These are phyloP conservation scores for Penicillium sp. DNA, from an alignment of 2,329 filamentous ascomycete genomes.

Conservation along the genomic window DNA sequence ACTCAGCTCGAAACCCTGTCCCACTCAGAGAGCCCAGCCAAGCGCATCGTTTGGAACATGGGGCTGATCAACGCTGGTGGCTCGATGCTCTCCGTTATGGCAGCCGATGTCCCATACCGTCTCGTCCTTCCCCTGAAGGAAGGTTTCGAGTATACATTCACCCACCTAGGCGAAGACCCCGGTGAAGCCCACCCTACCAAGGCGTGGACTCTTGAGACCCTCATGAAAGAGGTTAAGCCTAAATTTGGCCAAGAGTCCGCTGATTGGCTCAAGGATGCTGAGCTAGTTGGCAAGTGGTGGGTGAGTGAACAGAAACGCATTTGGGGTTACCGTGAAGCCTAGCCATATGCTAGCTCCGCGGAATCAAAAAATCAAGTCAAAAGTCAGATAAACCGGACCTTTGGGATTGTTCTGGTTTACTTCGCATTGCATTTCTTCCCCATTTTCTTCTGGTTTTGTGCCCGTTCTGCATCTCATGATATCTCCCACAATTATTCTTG, in stretches of 20 bases:
- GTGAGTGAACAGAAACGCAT: conserved; percentile 30
- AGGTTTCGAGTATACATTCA: conserved; percentile 52
- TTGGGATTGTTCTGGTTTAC: neutral
- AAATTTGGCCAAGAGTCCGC: conserved; percentile 32
- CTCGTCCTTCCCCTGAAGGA: conserved; percentile 74
- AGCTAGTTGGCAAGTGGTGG: conserved; percentile 40
- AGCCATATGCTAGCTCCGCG: neutral
- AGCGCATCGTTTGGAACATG: conserved; percentile 34
- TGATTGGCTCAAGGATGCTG: conserved; percentile 38
- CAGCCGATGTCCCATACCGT: conserved; percentile 71
- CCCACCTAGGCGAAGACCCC: conserved; percentile 34
- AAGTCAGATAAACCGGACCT: neutral
- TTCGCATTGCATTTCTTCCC: neutral
- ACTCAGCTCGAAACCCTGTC: neutral
- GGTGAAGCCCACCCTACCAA: conserved; percentile 33
- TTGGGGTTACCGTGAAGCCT: conserved; percentile 28
- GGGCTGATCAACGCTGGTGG: conserved; percentile 36
- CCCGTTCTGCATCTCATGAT: conserved; percentile 7
- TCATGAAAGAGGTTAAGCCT: conserved; percentile 24
- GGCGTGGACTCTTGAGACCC: conserved; percentile 28
- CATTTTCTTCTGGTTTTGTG: conserved; percentile 1
- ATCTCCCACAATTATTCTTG: neutral
- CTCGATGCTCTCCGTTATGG: conserved; percentile 59
- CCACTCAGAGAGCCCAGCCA: neutral
- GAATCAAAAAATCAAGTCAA: neutral